Evolutionary conservation across 345 rosid genomes (phyloP).

Genomic region (Moricandia arvensis): DNA sequence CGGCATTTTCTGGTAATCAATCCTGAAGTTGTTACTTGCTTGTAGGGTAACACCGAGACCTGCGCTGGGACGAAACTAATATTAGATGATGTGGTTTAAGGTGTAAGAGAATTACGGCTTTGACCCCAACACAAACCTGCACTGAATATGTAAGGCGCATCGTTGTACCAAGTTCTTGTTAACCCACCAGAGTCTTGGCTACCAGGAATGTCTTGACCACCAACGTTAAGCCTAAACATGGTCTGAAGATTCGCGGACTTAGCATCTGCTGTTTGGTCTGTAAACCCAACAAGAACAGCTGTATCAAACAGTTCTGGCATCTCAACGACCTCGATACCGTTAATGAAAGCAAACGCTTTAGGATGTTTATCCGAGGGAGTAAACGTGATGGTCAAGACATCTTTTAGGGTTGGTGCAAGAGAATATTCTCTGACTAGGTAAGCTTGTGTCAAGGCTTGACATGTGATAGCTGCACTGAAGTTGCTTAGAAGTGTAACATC

Average conservation of each 20-base stretch:
- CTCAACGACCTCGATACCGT: slow-evolving; percentile 65
- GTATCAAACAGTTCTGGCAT: slow-evolving; percentile 57
- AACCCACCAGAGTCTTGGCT: slow-evolving; percentile 57
- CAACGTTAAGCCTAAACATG: slow-evolving; percentile 69
- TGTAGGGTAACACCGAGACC: slow-evolving; percentile 41
- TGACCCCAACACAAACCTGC: slow-evolving; percentile 21
- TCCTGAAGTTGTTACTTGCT: slow-evolving; percentile 19
- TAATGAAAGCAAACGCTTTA: slow-evolving; percentile 58
- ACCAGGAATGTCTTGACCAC: slow-evolving; percentile 59
- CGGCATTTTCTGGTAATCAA: slow-evolving; percentile 46
- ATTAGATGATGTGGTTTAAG: too few species aligned
- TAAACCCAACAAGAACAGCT: slow-evolving; percentile 52
- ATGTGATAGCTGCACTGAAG: slow-evolving; percentile 71
- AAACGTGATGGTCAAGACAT: slow-evolving; percentile 46
- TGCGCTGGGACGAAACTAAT: slow-evolving; percentile 6
- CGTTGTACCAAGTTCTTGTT: slow-evolving; percentile 72
- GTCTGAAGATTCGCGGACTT: slow-evolving; percentile 46
- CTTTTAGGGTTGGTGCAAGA: slow-evolving; percentile 43
- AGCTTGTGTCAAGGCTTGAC: slow-evolving; percentile 68
- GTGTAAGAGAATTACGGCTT: too few species aligned
- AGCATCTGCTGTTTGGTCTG: slow-evolving; percentile 41
- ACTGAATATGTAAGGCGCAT: slow-evolving; percentile 53
- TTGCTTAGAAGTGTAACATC: slow-evolving; percentile 59
- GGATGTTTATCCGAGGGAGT: slow-evolving; percentile 48
- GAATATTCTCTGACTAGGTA: slow-evolving; percentile 65